These are phyloP conservation scores for Zea luxurians DNA, from an alignment of 176 grass and related monocot genomes.

Conservation along the genomic window DNA sequence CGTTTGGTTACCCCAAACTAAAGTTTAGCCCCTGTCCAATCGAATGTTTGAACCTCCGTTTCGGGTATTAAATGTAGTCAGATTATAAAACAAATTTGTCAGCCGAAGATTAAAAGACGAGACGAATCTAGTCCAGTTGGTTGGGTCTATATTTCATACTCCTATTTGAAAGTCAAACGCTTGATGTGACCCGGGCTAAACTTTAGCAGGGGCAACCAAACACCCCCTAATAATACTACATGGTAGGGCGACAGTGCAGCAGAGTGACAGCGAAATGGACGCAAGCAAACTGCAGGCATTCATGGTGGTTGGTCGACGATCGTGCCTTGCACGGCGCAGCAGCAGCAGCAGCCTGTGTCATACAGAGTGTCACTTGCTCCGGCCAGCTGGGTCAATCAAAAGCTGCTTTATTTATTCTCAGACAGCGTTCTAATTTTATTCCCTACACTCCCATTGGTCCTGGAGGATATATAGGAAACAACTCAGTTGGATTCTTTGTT, in stretches of 20 bases:
- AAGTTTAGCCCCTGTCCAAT: too few species aligned
- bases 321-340: slow-evolving; percentile 33
- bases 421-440: background rate
- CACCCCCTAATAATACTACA: background rate
- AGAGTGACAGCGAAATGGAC: slow-evolving; percentile 49
- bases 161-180: too few species aligned
- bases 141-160: too few species aligned
- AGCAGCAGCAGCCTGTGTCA: background rate
- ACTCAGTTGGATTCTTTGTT: slow-evolving; percentile 26
- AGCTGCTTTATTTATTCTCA: too few species aligned
- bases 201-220: too few species aligned
- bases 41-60: too few species aligned
- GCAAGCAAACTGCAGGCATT: slow-evolving; percentile 31
- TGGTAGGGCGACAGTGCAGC: slow-evolving; percentile 29
- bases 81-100: too few species aligned
- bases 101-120: too few species aligned
- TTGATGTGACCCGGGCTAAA: too few species aligned
- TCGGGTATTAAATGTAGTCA: too few species aligned
- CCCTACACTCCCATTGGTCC: slow-evolving; percentile 16
- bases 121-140: too few species aligned
- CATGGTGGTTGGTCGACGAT: slow-evolving; percentile 49
- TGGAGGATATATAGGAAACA: background rate
- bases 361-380: slow-evolving; percentile 41
- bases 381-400: slow-evolving; percentile 15
- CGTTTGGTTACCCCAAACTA: too few species aligned